Evolutionary conservation across 108 stramenopile genomes (phyloP), one percentile per base, ranked within the genome.

Genomic region (Schizochytrium sp.): DNA sequence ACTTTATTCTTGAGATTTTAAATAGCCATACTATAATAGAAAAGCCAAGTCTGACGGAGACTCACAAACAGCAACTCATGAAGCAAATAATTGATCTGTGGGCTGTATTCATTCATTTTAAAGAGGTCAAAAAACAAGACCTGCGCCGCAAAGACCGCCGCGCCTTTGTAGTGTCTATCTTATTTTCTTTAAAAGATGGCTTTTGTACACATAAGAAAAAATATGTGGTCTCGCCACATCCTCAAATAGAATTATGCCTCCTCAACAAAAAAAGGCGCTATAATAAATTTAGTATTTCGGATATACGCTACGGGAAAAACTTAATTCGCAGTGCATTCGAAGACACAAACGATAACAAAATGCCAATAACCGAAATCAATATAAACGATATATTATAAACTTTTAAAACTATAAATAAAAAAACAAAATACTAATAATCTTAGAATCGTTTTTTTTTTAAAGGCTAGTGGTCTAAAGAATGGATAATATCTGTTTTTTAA

Each of bases 231-330:
- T 4, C 3, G 4, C 61, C 61, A 42, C 61, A 64, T 17, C 61
- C 61, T 42, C 40, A 42, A 4, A 42, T 64, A 4, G 10, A 3
- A 42, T 4, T 10, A 3, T 42, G 10, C 40, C 4, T 4, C 61
- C 4, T 64, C 61, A 64, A 64, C 10, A 64, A 64, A 42, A 64
- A 64, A 42, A 3, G 15, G 5, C 38, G 42, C 40, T 64, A 64
- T 17, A 4, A 5, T 3, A 28, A 7, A 28, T 64, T 64, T 10
- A 12, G 5, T 42, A 42, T 64, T 4, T 64, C 61, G 5, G 61
- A 64, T 10, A 64, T 64, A 4, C 61, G 61, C 61, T 64, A 64
- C 61, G 61, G 61, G 61, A 28, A 64, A 42, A 64, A 64, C 61
- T 41, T 64, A 42, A 12, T 64, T 4, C 61, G 61, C 4, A 28